Evolutionary conservation across 2,329 filamentous ascomycete genomes (phyloP), one percentile per base, ranked within the genome.

Genomic region (Penicillium capsulatum): DNA sequence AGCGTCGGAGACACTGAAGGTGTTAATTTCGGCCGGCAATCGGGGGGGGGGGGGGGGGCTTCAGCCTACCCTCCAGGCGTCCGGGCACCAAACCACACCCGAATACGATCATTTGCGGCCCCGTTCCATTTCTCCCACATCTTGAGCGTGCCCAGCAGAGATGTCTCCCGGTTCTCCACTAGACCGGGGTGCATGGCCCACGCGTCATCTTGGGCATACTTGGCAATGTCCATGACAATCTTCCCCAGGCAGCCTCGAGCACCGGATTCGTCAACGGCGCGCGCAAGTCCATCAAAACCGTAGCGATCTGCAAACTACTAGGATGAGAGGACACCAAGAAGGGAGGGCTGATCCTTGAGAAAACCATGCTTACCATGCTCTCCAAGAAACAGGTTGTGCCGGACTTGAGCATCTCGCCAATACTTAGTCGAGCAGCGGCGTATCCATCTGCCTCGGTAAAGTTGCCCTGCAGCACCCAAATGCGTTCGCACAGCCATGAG

Each of bases 361-460:
- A n/a, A n/a, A n/a, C n/a, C n/a, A n/a, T n/a, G n/a, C 57, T 59
- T 38, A 72, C 64, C 72, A 76, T 74, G 29, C 70, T 73, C 51
- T 76, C 72, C 4, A 76, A 57, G 44, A 76, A 76, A 45, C 68
- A 73, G 2, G 72, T 75, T 3, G 72, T 75, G 0, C 72, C 72
- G 3, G 63, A 67, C 51, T 67, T 66, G 22, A 75, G 57, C 71
- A 75, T 73, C 55, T 75, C 72, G 0, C 68, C 71, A 27, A 75
- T 73, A 14, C 66, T 73, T 27, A 75, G 55, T 4, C 67, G 55
- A 2, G 69, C 70, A 4, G 72, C 72, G 3, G 68, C 64, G 50
- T 74, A 74, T 13, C 72, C 73, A 54, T 76, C 72, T 22, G 66
- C 65, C 3, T 58, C 54, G 1, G 65, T 69, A 49, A 70, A 72